Evolutionary conservation across 1,284 basidiomycete genomes (phyloP).

Genomic region (Austropuccinia psidii): DNA sequence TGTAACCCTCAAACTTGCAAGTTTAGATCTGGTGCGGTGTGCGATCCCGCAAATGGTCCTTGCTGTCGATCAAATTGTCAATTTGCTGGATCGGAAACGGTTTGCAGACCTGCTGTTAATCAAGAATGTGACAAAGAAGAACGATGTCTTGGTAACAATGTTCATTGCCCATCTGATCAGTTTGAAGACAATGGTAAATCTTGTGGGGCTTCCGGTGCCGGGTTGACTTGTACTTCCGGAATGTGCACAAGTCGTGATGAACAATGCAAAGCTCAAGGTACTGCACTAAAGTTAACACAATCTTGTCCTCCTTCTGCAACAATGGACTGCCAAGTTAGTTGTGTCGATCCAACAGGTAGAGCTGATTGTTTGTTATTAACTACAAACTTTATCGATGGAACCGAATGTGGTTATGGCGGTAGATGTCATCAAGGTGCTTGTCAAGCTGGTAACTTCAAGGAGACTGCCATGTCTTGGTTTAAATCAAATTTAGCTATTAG

Average conservation of each 20-base stretch:
- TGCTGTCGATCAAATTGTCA: constrained; percentile 69
- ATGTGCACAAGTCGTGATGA: constrained; percentile 66
- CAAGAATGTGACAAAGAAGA: constrained; percentile 66
- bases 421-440: constrained; percentile 56
- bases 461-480: constrained; percentile 58
- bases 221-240: constrained; percentile 69
- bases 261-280: constrained; percentile 70
- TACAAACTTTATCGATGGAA: constrained; percentile 16
- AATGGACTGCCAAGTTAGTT: constrained; percentile 28
- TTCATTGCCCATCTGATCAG: constrained; percentile 64
- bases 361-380: constrained; percentile 22
- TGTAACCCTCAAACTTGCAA: constrained; percentile 73
- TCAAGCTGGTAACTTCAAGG: constrained; percentile 58
- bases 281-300: constrained; percentile 59
- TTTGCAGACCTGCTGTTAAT: constrained; percentile 67
- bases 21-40: constrained; percentile 63
- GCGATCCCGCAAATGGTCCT: constrained; percentile 66
- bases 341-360: constrained; percentile 24
- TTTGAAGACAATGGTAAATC: constrained; percentile 60
- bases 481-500: constrained; percentile 43
- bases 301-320: constrained; percentile 55
- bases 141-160: constrained; percentile 66
- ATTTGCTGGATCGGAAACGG: constrained; percentile 57
- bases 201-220: constrained; percentile 52
- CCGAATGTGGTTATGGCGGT: constrained; percentile 60